phyloP scores from a whole-genome alignment of 1,139 yeast genomes.

The Debaryomycetaceae sp. region DNA sequence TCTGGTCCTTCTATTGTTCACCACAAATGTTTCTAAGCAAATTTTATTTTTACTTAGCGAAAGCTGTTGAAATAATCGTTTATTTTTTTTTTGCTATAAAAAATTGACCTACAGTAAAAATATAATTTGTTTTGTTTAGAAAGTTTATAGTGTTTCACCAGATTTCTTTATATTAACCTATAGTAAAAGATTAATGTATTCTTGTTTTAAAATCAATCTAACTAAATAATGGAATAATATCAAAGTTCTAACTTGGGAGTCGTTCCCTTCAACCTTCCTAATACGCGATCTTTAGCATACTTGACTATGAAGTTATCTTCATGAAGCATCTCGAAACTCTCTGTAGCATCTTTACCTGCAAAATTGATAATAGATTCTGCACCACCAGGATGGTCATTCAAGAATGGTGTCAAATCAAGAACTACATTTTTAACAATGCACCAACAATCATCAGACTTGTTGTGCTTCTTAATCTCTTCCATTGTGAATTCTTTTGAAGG shows the following conservation, averaged over 20 bases:
- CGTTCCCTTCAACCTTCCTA: constrained; percentile 49
- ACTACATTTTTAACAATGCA: constrained; percentile 81
- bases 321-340: constrained; percentile 65
- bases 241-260: constrained; percentile 28
- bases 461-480: constrained; percentile 65
- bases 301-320: constrained; percentile 52
- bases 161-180: neutral
- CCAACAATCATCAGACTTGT: constrained; percentile 73
- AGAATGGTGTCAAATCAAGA: constrained; percentile 76
- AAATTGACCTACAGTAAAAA: constrained; percentile 2
- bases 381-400: constrained; percentile 89
- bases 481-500: constrained; percentile 44
- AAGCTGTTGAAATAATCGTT: neutral
- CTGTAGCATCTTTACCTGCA: constrained; percentile 92
- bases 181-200: neutral
- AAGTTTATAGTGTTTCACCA: constrained; percentile 1
- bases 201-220: neutral
- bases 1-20: constrained; percentile 99
- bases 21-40: constrained; percentile 96
- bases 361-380: constrained; percentile 63
- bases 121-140: constrained; percentile 3
- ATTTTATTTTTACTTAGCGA: constrained; percentile 1
- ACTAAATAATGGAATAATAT: too few species aligned
- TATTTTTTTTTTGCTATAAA: constrained; percentile 1
- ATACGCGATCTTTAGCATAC: constrained; percentile 44